Conservation (phyloP, 768 basidiomycete genomes). For the Holtermannia corniformis region DNA sequence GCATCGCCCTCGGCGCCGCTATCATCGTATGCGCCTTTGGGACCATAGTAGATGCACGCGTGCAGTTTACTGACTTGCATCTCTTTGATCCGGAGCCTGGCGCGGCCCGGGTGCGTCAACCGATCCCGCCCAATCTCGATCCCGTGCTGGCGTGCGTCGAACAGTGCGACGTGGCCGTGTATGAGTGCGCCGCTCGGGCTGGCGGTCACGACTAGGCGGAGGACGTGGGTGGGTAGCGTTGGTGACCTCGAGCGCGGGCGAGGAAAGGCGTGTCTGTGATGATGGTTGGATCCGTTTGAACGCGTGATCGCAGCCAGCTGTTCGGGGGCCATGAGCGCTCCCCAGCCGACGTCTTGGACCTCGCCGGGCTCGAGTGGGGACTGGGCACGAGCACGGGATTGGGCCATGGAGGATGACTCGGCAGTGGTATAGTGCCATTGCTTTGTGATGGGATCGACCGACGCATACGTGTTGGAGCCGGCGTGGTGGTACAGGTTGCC, state of each 20-base stretch:
- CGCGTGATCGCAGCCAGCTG: constrained; percentile 14
- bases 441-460: constrained; percentile 17
- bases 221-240: constrained; percentile 18
- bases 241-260: background rate
- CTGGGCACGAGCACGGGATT: background rate
- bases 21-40: constrained; percentile 4
- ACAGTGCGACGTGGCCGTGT: constrained; percentile 17
- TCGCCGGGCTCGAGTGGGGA: constrained; percentile 23
- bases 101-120: constrained; percentile 14
- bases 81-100: constrained; percentile 28
- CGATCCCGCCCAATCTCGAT: constrained; percentile 34
- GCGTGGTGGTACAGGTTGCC: constrained; percentile 24
- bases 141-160: constrained; percentile 30
- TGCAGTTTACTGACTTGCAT: constrained; percentile 38
- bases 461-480: constrained; percentile 18
- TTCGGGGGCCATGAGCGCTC: constrained; percentile 30
- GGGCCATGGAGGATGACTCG: background rate
- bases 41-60: constrained; percentile 28
- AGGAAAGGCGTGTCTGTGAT: constrained; percentile 10
- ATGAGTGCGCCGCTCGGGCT: constrained; percentile 5
- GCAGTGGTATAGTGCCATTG: constrained; percentile 26
- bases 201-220: constrained; percentile 24
- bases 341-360: constrained; percentile 34
- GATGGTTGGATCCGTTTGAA: constrained; percentile 18
- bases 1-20: constrained; percentile 7